These are phyloP conservation scores for Flaveria linearis DNA, from an alignment of 129 eudicot species.

Conservation along the genomic window DNA sequence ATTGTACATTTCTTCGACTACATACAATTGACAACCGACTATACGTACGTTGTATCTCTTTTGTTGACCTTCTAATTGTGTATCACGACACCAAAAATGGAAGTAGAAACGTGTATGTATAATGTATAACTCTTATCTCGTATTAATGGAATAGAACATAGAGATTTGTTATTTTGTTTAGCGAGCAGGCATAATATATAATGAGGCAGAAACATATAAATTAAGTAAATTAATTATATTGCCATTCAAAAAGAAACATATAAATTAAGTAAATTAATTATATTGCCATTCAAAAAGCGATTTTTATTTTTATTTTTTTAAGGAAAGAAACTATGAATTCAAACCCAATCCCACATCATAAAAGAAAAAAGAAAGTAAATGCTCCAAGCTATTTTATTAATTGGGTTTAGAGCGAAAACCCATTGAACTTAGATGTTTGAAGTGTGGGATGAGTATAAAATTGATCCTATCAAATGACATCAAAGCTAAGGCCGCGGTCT, in stretches of 20 bases:
- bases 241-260: neutral
- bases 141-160: constrained; percentile 2
- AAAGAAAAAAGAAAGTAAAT: too few species aligned
- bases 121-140: constrained; percentile 20
- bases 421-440: too few species aligned
- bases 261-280: neutral
- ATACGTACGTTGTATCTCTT: neutral
- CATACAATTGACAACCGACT: constrained; percentile 26
- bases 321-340: too few species aligned
- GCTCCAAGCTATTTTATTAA: too few species aligned
- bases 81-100: constrained; percentile 8
- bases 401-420: too few species aligned
- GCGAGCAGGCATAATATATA: neutral
- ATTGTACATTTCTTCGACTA: constrained; percentile 31
- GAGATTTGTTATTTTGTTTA: neutral
- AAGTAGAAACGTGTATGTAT: constrained; percentile 17
- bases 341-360: too few species aligned
- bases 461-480: too few species aligned
- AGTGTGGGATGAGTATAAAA: too few species aligned
- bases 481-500: too few species aligned
- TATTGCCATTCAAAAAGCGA: too few species aligned
- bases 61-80: constrained; percentile 7
- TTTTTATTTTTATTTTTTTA: too few species aligned
- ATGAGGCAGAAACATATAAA: neutral
- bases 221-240: neutral